Conservation (phyloP, 768 basidiomycete species). For the Pisolithus marmoratus region DNA sequence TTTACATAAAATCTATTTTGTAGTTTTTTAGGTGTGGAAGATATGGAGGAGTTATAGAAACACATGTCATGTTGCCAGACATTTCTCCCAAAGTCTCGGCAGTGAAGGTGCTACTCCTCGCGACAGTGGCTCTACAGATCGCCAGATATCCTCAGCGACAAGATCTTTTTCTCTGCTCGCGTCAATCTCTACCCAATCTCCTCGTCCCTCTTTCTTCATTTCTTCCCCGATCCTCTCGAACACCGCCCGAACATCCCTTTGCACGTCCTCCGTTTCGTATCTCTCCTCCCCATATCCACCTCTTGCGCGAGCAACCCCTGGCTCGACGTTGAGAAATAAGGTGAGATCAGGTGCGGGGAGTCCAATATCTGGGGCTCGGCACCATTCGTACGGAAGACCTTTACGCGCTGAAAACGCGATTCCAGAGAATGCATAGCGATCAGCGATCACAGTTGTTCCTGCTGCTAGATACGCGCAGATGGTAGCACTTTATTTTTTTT, state of each 20-base stretch:
- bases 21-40: constrained; percentile 4
- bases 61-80: background rate
- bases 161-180: constrained; percentile 46
- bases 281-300: constrained; percentile 85
- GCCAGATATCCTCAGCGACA: constrained; percentile 56
- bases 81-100: constrained; percentile 44
- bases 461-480: constrained; percentile 54
- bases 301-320: constrained; percentile 59
- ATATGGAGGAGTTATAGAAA: constrained; percentile 3
- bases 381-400: constrained; percentile 74
- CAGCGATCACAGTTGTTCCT: constrained; percentile 78
- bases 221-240: constrained; percentile 57
- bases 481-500: constrained; percentile 36
- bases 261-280: constrained; percentile 79
- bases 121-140: constrained; percentile 37
- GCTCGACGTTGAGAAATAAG: constrained; percentile 79
- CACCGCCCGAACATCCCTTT: constrained; percentile 52
- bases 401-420: constrained; percentile 81
- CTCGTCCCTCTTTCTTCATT: constrained; percentile 27
- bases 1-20: constrained; percentile 20
- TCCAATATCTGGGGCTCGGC: constrained; percentile 75
- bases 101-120: constrained; percentile 36
- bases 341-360: constrained; percentile 88
- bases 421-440: constrained; percentile 95
- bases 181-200: constrained; percentile 53